Base-by-base conservation (phyloP, 768 basidiomycete species). In the Nevesoporus exiguus region DNA sequence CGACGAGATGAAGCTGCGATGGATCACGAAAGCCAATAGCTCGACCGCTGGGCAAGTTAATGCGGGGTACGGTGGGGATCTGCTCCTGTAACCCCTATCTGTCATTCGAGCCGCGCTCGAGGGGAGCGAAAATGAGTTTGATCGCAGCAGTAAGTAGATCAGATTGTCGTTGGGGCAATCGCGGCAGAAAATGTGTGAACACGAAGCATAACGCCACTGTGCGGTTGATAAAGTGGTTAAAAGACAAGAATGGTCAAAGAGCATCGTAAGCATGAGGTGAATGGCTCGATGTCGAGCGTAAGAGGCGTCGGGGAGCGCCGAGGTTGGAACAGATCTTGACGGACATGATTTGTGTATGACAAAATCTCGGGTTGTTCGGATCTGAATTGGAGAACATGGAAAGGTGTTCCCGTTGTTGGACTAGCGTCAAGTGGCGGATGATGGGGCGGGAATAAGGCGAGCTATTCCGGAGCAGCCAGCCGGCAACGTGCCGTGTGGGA, bases 61-160 rank as follows among this genome's bases (percentile, higher is more conserved):
- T 59, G 60, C 42, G 61, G 56, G 60, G 61, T 29, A 62, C 36
- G 34, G 41, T 43, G 45, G 36, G 30, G 60, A 58, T 58, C 54
- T 56, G 52, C n/a, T 41, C 13, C 11, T 8, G 30, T 2, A 7
- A 15, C 58, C 62, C 61, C 51, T 59, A 62, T 58, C 61, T 50
- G 44, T 41, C 44, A 36, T 43, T 46, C 9, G 34, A 14, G 43
- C 48, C 22, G 44, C n/a, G 45, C 1, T 24, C 30, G 47, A 46
- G 47, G 21, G 51, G 31, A 37, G 33, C 27, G 15, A 54, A 53
- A 42, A n/a, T 30, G 56, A 43, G 39, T 36, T 49, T 55, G 57
- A 61, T 61, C 59, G 61, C 48, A 46, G 49, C 13, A 55, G 53
- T 11, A 61, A 55, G 53, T 11, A 61, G 62, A 62, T 62, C 61